Evolutionary conservation across 2,329 filamentous ascomycete genomes (phyloP).

Genomic region (Phaeosphaeria sp.): DNA sequence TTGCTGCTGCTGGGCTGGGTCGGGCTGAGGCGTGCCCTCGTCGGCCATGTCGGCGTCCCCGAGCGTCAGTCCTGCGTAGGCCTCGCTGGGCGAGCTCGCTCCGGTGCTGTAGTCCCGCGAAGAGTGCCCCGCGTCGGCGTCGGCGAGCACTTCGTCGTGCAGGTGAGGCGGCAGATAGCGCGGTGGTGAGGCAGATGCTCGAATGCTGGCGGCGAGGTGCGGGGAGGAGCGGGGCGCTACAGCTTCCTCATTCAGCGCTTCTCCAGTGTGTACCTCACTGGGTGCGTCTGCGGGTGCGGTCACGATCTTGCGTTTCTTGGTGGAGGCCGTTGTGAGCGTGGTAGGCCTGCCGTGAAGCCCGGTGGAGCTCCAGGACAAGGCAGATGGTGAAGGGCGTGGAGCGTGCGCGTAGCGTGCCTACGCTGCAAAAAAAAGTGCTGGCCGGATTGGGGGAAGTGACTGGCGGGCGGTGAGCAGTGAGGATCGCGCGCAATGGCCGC

Average conservation of each 20-base stretch:
- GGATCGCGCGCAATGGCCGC: slow-evolving; percentile 30
- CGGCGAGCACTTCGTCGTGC: slow-evolving; percentile 57
- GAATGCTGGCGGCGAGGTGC: slow-evolving; percentile 38
- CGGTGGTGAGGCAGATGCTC: slow-evolving; percentile 19
- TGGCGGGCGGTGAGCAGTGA: slow-evolving; percentile 22
- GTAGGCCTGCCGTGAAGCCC: slow-evolving; percentile 49
- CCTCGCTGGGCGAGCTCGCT: slow-evolving; percentile 58
- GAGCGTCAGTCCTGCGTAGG: slow-evolving; percentile 60
- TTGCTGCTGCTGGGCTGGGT: slow-evolving; percentile 1
- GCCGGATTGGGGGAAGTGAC: slow-evolving; percentile 2
- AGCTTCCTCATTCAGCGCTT: slow-evolving; percentile 43
- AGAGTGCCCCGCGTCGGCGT: slow-evolving; percentile 35
- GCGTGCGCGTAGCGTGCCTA: slow-evolving; percentile 10
- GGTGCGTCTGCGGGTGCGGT: slow-evolving; percentile 26
- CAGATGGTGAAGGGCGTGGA: slow-evolving; percentile 6
- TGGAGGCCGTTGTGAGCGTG: slow-evolving; percentile 50
- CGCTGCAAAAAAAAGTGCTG: not conserved
- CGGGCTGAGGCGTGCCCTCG: slow-evolving; percentile 20
- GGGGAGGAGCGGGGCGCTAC: slow-evolving; percentile 46
- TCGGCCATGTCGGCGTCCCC: slow-evolving; percentile 44
- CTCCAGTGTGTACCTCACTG: slow-evolving; percentile 12
- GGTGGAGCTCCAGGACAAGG: slow-evolving; percentile 45
- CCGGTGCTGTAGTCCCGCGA: slow-evolving; percentile 47
- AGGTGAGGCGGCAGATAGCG: slow-evolving; percentile 64
- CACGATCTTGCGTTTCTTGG: slow-evolving; percentile 57